These are phyloP conservation scores for Podospora pseudocomata DNA, from an alignment of 495 filamentous ascomycete species.

Conservation along the genomic window DNA sequence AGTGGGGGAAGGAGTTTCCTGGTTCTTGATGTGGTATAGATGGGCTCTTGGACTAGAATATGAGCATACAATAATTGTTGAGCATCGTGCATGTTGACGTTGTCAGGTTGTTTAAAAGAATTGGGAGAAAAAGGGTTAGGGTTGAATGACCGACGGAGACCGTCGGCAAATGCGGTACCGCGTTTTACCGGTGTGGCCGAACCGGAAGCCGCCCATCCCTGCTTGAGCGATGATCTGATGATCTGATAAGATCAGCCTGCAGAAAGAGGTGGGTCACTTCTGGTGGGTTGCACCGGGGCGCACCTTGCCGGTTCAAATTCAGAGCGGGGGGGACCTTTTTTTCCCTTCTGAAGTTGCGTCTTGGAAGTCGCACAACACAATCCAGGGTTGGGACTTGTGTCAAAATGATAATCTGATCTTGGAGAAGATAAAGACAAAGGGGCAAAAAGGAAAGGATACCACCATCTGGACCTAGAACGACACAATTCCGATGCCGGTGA, in stretches of 20 bases:
- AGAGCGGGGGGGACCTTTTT: background rate
- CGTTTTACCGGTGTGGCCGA: conserved; percentile 4
- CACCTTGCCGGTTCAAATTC: background rate
- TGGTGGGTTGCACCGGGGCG: background rate
- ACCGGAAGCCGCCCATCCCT: background rate
- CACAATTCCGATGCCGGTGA: background rate
- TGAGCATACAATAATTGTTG: too few relatives aligned
- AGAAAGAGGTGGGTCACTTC: background rate
- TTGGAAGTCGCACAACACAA: background rate
- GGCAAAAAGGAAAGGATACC: background rate
- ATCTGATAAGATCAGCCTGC: conserved; percentile 36
- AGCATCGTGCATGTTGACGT: background rate
- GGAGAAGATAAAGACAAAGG: background rate
- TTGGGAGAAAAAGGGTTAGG: background rate
- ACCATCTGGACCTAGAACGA: background rate
- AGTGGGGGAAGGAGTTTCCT: conserved; percentile 31
- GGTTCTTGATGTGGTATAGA: conserved; percentile 17
- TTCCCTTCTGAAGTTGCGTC: background rate
- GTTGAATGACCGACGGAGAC: background rate
- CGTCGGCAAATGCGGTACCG: background rate
- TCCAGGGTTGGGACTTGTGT: background rate
- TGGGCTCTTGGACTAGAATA: background rate
- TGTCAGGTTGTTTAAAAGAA: background rate
- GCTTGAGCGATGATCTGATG: conserved; percentile 24
- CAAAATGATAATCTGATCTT: background rate